Conservation (phyloP, 2,329 filamentous ascomycete species). For the Ophiostoma himal-ulmi region DNA sequence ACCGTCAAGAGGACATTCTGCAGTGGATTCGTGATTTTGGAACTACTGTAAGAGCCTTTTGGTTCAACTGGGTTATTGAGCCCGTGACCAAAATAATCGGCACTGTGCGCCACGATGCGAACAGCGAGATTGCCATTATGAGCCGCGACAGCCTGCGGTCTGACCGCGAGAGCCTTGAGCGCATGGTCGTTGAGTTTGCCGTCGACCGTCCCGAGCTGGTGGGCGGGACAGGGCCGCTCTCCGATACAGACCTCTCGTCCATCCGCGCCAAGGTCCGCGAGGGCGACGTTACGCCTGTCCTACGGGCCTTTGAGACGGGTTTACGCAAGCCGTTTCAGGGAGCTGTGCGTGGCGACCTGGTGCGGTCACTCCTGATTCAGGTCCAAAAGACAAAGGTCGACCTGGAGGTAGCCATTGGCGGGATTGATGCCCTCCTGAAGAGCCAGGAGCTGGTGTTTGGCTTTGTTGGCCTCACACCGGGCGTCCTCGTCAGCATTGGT, state of each 20-base stretch:
- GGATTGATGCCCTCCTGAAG: constrained; percentile 89
- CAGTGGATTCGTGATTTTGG: constrained; percentile 77
- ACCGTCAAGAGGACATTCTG: constrained; percentile 67
- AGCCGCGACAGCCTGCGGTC: constrained; percentile 86
- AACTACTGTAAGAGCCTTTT: constrained; percentile 77
- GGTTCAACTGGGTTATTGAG: constrained; percentile 92
- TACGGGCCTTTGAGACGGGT: constrained; percentile 87
- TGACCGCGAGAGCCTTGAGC: constrained; percentile 84
- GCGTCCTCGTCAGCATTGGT: constrained; percentile 79
- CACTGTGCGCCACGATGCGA: constrained; percentile 88
- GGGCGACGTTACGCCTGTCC: constrained; percentile 86
- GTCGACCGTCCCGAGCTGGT: constrained; percentile 67
- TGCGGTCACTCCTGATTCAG: constrained; percentile 88
- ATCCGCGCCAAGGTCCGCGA: constrained; percentile 78
- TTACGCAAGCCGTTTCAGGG: constrained; percentile 75
- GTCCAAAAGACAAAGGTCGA: constrained; percentile 99
- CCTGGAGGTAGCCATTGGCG: constrained; percentile 89
- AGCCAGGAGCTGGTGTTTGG: constrained; percentile 97
- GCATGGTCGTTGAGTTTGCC: constrained; percentile 97
- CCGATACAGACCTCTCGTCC: constrained; percentile 63
- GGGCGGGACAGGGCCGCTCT: constrained; percentile 47
- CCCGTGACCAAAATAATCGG: constrained; percentile 76
- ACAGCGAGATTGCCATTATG: constrained; percentile 94
- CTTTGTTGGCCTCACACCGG: constrained; percentile 91
- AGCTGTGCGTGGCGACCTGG: constrained; percentile 76